These are phyloP conservation scores for Cercophora samala DNA, from an alignment of 495 filamentous ascomycete genomes.

Conservation along the genomic window DNA sequence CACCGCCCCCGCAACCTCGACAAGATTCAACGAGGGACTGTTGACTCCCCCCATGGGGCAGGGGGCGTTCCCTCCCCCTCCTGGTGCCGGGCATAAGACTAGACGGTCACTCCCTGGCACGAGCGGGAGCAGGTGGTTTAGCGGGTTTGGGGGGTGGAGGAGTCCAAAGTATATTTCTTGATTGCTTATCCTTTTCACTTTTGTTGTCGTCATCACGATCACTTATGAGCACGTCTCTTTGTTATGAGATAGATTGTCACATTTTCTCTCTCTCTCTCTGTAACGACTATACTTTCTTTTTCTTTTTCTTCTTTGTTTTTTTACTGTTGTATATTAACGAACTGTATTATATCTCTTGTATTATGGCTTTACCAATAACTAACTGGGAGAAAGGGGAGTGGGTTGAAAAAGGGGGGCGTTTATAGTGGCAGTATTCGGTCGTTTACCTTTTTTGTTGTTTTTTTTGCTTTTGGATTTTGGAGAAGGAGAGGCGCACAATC, in stretches of 20 bases:
- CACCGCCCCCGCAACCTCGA: neutral
- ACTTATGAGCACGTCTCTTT: neutral
- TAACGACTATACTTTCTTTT: neutral
- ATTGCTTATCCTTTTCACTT: neutral
- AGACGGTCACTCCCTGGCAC: slow-evolving; percentile 1
- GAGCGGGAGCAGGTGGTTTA: neutral
- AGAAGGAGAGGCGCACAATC: too few species aligned
- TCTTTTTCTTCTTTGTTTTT: neutral
- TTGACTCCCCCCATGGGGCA: neutral
- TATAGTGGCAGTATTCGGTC: too few species aligned
- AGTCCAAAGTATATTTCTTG: neutral
- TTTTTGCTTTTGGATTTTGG: too few species aligned
- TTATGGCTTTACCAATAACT: too few species aligned
- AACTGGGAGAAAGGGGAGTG: too few species aligned
- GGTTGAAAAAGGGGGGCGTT: too few species aligned
- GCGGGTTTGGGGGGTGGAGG: neutral
- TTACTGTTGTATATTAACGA: neutral
- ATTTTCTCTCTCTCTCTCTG: too few species aligned
- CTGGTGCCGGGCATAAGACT: neutral
- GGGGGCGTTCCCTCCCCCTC: slow-evolving; percentile 1
- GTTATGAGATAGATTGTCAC: too few species aligned
- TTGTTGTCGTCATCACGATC: neutral
- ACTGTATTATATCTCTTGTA: too few species aligned
- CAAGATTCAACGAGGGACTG: slow-evolving; percentile 3
- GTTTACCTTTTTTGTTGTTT: too few species aligned